Evolutionary conservation across 192 early-diverging fungal genomes (phyloP), one percentile per base, ranked within the genome.

Genomic region (Funneliformis mosseae): DNA sequence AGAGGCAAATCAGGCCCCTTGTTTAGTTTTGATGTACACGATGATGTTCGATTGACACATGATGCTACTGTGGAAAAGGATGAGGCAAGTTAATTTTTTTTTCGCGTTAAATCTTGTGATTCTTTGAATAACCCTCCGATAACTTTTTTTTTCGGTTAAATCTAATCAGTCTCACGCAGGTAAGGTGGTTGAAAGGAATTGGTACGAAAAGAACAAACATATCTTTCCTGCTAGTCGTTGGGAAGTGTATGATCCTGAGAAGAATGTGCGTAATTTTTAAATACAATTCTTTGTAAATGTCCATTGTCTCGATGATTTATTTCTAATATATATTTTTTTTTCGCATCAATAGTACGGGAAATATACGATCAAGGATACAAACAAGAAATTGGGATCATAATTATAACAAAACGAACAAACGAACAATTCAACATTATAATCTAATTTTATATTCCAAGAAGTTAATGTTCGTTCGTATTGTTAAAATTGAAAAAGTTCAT

Each of bases 1-100:
- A 89, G 97, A n/a, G 97, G 96, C 42, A 98, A 98, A 79, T 96
- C 96, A 3, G 97, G 97, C 3, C 96, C 97, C 6, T 72, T 98
- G 74, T 98, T 98, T 81, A 92, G 87, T 62, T 98, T 98, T 88
- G 95, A 96, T 81, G 96, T 97, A 0, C 94, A 95, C 71, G 96
- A 97, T 66, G 96, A 98, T 85, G 91, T 97, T 76, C 92, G 96
- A 77, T 82, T 97, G 76, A 83, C 90, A 0, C 89, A 93, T 75
- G 96, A 98, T 83, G 95, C 92, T 0, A 88, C 88, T 1, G 81
- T 95, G 1, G 97, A 97, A 79, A 96, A 94, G 68, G 96, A 97
- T 61, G 96, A 98, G 83, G 92, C 91, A 25, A 64, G 11, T 1
- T 28, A 11, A 0, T 27, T 28, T 64, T 9, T 38, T 12, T 74